Base-by-base conservation (phyloP, 305 asterid species). In the Fraxinus platypoda region DNA sequence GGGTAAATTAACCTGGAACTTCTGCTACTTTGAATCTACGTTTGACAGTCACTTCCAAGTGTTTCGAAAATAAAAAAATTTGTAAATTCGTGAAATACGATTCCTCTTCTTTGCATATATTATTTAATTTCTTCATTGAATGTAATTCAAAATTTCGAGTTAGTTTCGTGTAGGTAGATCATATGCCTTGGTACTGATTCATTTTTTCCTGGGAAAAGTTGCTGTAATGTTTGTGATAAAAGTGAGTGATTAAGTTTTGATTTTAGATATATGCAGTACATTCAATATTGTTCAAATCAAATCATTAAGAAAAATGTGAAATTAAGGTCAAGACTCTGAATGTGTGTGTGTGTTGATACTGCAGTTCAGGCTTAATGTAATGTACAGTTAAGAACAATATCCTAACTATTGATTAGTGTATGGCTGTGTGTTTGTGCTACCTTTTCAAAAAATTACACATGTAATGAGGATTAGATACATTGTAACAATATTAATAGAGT, bases 1-100 rank as follows among this genome's bases (percentile, higher is more conserved):
- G 81, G 81, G 71, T 83, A 81, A 78, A 81, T 83, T 78, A 85
- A 78, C 79, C 59, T 70, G 37, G 38, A 37, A 70, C 21, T 70
- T 70, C 38, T 70, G 38, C 23, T 28, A 70, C 75, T 70, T 70
- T 7, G 11, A 30, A 28, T 70, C 41, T 70, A 15, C 19, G 12
- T 15, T 70, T 30, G 41, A 70, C 21, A 2, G 9, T 70, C 5
- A 12, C 21, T 30, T 11, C 21, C 21, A 7, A 15, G 3, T 12
- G 23, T 70, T 70, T 70, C 0, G 11, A 25, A 15, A 70, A 70
- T 23, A 75, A 46, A 73, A 38, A 52, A 49, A 3, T 46, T 46
- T 74, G 75, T 74, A 75, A 81, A 74, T 57, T 81, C 64, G 64
- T 81, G 26, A 26, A 34, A 75, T 74, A 74, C 15, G 33, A 38